Base-by-base conservation (phyloP, 192 early-diverging fungal genomes). In the Geosiphon pyriformis region DNA sequence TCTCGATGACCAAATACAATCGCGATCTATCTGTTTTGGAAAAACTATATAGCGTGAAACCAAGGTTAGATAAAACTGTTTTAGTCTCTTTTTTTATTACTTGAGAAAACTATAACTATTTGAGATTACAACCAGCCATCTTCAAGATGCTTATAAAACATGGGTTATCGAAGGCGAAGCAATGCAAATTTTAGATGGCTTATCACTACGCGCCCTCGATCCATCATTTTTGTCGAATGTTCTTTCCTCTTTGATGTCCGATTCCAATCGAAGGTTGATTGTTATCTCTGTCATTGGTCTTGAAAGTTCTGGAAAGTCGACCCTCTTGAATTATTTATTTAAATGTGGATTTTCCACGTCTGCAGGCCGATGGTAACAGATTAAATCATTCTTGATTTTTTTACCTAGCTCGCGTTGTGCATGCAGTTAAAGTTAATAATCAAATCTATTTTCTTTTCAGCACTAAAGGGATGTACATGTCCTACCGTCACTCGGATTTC, bases 311-410 rank as follows among this genome's bases (percentile, higher is more conserved):
- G 55, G 55, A 30, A 57, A 57, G 30, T 57, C 29, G 7, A 57
- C 55, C n/a, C 29, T 57, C 7, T 57, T 57, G 30, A 57, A 57
- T 32, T 57, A 57, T 31, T 31, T 57, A 26, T 57, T 57, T 2
- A 23, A 57, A 11, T 57, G 55, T n/a, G 29, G 55, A 1, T 57
- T 57, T 57, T 23, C 55, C 0, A 57, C 55, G 1, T 57, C 55
- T 7, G 55, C 55, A 4, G 15, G 26, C 2, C n/a, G 55, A 57
- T 57, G 55, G 29, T 57, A 57, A n/a, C n/a, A 57, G 18, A 29
- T 18, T 57, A 8, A 12, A 2, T 2, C 15, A 15, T n/a, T n/a
- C n/a, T n/a, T n/a, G n/a, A n/a, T n/a, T n/a, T n/a, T n/a, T n/a
- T n/a, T n/a, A n/a, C n/a, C n/a, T n/a, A n/a, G n/a, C n/a, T n/a